Base-by-base conservation (phyloP, 2,329 filamentous ascomycete genomes). In the Tolypocladium pustulatum region DNA sequence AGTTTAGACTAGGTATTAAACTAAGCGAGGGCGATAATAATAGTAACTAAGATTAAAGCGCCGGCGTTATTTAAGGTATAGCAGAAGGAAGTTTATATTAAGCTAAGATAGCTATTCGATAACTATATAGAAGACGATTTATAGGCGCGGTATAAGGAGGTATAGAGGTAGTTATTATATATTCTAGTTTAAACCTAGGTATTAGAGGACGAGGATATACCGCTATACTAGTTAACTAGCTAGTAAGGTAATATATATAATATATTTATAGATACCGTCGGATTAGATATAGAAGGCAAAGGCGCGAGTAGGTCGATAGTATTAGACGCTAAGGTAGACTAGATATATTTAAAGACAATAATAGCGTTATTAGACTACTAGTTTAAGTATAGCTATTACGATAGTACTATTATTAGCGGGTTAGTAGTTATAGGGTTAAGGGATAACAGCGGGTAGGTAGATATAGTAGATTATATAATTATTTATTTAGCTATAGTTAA, bases 401-500 rank as follows among this genome's bases (percentile, higher is more conserved):
- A 63, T 30, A 63, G 43, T 46, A 51, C 54, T 43, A 55, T 63
- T 17, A 58, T 63, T 20, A 60, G 59, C 46, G 52, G 40, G 36
- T 54, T 62, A 40, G 56, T 58, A 30, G 52, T 62, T 36, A 55
- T 57, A 22, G 57, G 58, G 13, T 55, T 64, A 32, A 13, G 34
- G 3, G 54, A 59, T 4, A 58, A 63, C 17, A 55, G 60, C 15
- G 55, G 58, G 4, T 63, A 27, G 56, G 22, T 60, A 0, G 12
- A 54, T 0, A 53, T 54, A 2, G 22, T 32, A 1, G 55, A 64
- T 49, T 64, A 64, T 15, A 65, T 43, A 36, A 56, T 32, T 1
- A 58, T 59, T 13, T 63, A 61, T 43, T 64, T 57, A 22, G 61
- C 55, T 13, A 46, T 65, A 6, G 62, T 65, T 27, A 64, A n/a